Percentiles rank a stretch among this genome's conserved stretches.
These are phyloP conservation scores for Diplodia scrobiculata DNA, from an alignment of 2,329 filamentous ascomycete genomes.

Conservation along the genomic window DNA sequence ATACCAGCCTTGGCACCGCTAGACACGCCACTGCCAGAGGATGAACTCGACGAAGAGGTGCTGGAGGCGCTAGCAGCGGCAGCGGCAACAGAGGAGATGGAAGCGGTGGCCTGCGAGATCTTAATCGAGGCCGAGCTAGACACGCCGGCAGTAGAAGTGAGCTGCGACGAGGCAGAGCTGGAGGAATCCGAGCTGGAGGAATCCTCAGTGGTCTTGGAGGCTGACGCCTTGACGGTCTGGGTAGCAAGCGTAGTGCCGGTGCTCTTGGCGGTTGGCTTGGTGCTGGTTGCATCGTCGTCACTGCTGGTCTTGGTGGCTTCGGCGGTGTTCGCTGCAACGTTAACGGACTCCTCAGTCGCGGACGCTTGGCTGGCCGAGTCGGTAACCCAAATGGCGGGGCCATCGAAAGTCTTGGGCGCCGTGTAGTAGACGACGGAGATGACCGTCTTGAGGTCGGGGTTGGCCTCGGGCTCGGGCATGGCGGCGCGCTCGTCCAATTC, in stretches of 20 bases:
- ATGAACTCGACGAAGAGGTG: conserved; percentile 34
- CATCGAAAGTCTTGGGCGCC: conserved; percentile 55
- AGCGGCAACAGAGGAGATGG: conserved; percentile 39
- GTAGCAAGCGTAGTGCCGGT: conserved; percentile 31
- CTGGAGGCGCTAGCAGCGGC: conserved; percentile 35
- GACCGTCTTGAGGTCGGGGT: conserved; percentile 39
- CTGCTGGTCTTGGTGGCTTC: conserved; percentile 9
- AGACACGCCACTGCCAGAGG: conserved; percentile 46
- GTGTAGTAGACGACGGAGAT: conserved; percentile 57
- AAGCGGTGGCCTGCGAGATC: conserved; percentile 31
- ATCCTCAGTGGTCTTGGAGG: conserved; percentile 32
- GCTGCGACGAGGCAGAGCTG: conserved; percentile 17
- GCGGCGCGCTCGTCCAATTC: conserved; percentile 28
- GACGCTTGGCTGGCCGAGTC: conserved; percentile 29
- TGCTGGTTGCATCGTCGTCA: neutral
- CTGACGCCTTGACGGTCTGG: conserved; percentile 28
- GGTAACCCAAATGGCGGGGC: conserved; percentile 42
- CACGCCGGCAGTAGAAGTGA: conserved; percentile 13
- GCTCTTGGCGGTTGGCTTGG: conserved; percentile 15
- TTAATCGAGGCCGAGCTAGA: conserved; percentile 3
- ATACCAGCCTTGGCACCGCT: conserved; percentile 72
- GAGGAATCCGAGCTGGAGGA: conserved; percentile 21
- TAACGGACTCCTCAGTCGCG: neutral
- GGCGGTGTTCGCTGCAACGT: conserved; percentile 14
- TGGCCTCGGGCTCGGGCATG: conserved; percentile 28